A percentile compares a stretch with the other conserved stretches of the same genome.
Evolutionary conservation across 2,329 filamentous ascomycete species (phyloP).

Genomic region (Trichoderma sp.): DNA sequence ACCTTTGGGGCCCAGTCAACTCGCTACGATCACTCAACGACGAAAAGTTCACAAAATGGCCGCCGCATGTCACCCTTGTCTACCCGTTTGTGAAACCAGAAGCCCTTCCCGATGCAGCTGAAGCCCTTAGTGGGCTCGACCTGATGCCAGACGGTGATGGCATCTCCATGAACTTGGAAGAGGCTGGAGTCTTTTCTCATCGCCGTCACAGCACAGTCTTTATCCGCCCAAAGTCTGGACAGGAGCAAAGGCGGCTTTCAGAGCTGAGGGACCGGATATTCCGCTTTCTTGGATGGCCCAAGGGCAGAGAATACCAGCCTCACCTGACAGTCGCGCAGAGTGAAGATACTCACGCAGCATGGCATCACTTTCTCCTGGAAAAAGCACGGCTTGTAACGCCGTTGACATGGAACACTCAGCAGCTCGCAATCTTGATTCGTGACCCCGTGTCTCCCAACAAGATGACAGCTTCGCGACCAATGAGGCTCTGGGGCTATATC

Average conservation of each 20-base stretch:
- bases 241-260: constrained; percentile 34
- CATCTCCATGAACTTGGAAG: constrained; percentile 43
- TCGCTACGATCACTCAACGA: constrained; percentile 65
- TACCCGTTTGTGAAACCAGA: constrained; percentile 65
- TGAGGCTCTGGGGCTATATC: constrained; percentile 62
- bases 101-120: constrained; percentile 49
- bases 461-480: constrained; percentile 45
- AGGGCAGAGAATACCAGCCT: constrained; percentile 39
- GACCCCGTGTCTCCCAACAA: constrained; percentile 41
- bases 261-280: constrained; percentile 44
- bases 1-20: constrained; percentile 55
- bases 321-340: constrained; percentile 67
- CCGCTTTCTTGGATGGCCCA: constrained; percentile 41
- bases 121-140: constrained; percentile 34
- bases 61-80: constrained; percentile 67
- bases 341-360: constrained; percentile 48
- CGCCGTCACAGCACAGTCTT: constrained; percentile 56
- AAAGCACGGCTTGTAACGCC: constrained; percentile 55
- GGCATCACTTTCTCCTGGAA: constrained; percentile 55
- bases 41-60: constrained; percentile 64
- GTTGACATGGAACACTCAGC: constrained; percentile 52
- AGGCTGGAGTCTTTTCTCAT: constrained; percentile 53
- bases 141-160: constrained; percentile 26
- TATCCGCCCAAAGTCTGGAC: constrained; percentile 38
- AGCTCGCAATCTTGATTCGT: constrained; percentile 58